Percentiles rank a stretch among this genome's conserved stretches.
Evolutionary conservation across 2,329 filamentous ascomycete genomes (phyloP).

Genomic region (Botrytis fragariae): DNA sequence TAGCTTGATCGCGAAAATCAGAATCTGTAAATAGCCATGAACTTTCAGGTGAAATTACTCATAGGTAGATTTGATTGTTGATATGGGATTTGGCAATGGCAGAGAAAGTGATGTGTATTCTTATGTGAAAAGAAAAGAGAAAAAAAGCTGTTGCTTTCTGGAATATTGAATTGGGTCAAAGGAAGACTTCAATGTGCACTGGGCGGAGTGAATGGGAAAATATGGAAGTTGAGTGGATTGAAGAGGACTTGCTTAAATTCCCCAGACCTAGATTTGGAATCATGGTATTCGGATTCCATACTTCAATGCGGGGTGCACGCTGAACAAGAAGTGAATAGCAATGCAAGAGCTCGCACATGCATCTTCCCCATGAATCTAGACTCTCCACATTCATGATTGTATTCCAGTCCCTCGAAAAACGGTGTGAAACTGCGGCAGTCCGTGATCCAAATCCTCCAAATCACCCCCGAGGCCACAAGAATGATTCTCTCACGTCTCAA

Average conservation of each 20-base stretch:
- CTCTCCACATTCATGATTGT: neutral
- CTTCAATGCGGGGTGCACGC: neutral
- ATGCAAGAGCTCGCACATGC: neutral
- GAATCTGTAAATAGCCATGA: neutral
- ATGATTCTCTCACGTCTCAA: slow-evolving; percentile 12
- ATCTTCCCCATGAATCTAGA: neutral
- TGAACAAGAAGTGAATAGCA: neutral
- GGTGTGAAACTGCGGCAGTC: neutral
- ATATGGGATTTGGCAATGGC: neutral
- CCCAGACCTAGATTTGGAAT: neutral
- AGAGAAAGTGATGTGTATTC: neutral
- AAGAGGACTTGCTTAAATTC: neutral
- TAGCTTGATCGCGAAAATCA: neutral
- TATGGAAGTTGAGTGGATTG: neutral
- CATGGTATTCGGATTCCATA: neutral
- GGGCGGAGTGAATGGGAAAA: neutral
- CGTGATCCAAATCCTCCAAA: neutral
- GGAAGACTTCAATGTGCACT: neutral
- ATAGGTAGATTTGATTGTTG: neutral
- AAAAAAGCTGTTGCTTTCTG: neutral
- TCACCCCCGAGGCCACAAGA: neutral
- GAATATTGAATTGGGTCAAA: neutral
- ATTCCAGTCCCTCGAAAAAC: neutral
- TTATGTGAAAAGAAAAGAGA: neutral
- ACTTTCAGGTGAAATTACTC: neutral